Evolutionary conservation across 768 basidiomycete species (phyloP), one percentile per base, ranked within the genome.

Genomic region (Russula vinacea): DNA sequence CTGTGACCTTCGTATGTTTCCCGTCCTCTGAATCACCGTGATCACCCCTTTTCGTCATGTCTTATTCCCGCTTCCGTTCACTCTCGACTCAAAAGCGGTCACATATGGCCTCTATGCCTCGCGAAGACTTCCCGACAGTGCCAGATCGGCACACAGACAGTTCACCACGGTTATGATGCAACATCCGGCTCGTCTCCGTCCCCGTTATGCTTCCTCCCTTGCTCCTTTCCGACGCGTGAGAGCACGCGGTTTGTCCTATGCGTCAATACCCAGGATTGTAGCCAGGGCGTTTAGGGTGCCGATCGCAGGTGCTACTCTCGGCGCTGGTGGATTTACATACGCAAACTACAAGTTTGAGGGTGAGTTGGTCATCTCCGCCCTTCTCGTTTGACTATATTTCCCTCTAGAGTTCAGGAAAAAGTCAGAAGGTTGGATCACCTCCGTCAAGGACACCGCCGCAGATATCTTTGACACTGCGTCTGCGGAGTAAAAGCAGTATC

Each of bases 261-360:
- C 87, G 5, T 89, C 92, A 11, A 89, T 97, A 65, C 94, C 94
- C n/a, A 80, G 86, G 67, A 90, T 96, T 68, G 84, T 96, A 51
- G 86, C 88, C 0, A 82, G 92, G 51, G 94, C 94, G 0, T 94
- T 97, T 71, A 81, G 89, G 56, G 86, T 97, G 1, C 94, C 94
- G 32, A 82, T 93, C 64, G 94, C 92, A 17, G 93, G 90, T 7
- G 89, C 87, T 40, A 92, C 92, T 1, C 83, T 95, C 29, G 95
- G 95, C 5, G 94, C 90, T 0, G 95, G 95, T 11, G 88, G 92
- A 0, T 78, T 96, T 62, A 92, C 92, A 5, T 98, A 97, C 76
- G 95, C 94, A 24, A 94, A 96, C 74, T 96, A 96, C 79, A 94
- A 94, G 77, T 88, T 96, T 70, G 95, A 98, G 79, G 92, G 95